Base-by-base conservation (phyloP, 1,284 basidiomycete genomes). In the Anthracocystis panici-leucophaei region DNA sequence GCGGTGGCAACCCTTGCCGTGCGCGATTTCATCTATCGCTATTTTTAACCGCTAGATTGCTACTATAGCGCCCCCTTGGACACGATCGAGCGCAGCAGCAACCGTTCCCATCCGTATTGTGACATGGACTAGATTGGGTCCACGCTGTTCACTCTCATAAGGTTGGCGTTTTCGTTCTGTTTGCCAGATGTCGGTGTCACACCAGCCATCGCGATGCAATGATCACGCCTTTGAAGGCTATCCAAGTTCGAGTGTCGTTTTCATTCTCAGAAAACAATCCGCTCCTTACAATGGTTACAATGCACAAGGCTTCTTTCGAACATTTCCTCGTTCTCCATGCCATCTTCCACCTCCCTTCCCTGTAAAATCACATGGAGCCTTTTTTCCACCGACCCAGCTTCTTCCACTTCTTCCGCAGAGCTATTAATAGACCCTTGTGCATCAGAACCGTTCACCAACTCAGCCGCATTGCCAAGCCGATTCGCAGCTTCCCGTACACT, bases 231-330 rank as follows among this genome's bases (percentile, higher is more conserved):
- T 11, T 11, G 31, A 33, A 9, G 12, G 44, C 3, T 12, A 10
- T 42, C 44, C 14, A 46, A 16, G 45, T 4, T 25, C 25, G 27
- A 20, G 3, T n/a, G 14, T 31, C 35, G 14, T 27, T 49, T 49
- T 12, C 27, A 11, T 49, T 10, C 57, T 64, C 35, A 65, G 56
- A 71, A 71, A 29, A 14, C 35, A 29, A 73, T 65, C 21, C 64
- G 58, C 21, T 56, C 31, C 35, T 67, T 73, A 31, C 70, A 73
- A 25, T 54, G 61, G 35, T 73, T 73, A 40, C 70, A 73, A 23
- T 54, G 56, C 3, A 73, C 63, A 18, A 73, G 49, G 42, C 70
- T 73, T n/a, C 65, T 62, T 25, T 67, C 65, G 12, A 63, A 65
- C 64, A 73, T 67, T 21, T 73, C 58, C 23, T 67, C 70, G 27